Evolutionary conservation across 2,329 filamentous ascomycete genomes (phyloP), one percentile per base, ranked within the genome.

Genomic region (Beauveria brongniartii): DNA sequence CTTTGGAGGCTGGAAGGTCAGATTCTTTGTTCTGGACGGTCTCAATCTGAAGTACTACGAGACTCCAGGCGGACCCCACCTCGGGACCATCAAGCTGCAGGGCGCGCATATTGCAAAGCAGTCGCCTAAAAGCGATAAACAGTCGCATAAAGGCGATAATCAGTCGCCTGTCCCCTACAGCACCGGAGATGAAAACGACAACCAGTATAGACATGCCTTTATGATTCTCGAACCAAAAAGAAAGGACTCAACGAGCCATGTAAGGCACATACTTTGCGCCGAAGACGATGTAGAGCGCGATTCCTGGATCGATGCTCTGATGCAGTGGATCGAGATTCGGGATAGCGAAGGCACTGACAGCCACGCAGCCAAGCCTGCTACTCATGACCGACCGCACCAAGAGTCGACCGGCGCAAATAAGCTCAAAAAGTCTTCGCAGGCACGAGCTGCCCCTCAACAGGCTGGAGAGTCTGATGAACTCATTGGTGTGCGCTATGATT

Each of bases 1-100:
- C 69, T 99, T 99, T 75, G 94, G 94, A 56, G 94, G 94, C 54
- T 99, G 94, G 94, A 99, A 99, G 75, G 92, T 92, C 12, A 77
- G 84, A 40, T 86, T 84, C 69, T 87, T 87, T 68, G 75, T 84
- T 24, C 76, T 85, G 14, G 82, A 85, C 57, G 82, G 83, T 0
- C 81, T 82, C n/a, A 74, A 78, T 9, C 69, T 99, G 68, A 92
- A 89, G 68, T 99, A 99, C 72, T 97, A 90, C 68, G 94, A 99
- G 74, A 85, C 89, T 2, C 92, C 91, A 3, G 92, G 93, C 54
- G 94, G 94, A 50, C 86, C 91, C 18, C 91, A 97, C 71, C 78
- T 97, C 44, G 94, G 94, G 3, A 93, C 91, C 1, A 97, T 99
- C 76, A 97, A 95, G 75, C 82, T 99, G 40, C 85, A 88, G 65